A percentile compares a stretch with the other conserved stretches of the same genome.
These are phyloP conservation scores for Solanum chilense DNA, from an alignment of 257 asterid genomes.

Conservation along the genomic window DNA sequence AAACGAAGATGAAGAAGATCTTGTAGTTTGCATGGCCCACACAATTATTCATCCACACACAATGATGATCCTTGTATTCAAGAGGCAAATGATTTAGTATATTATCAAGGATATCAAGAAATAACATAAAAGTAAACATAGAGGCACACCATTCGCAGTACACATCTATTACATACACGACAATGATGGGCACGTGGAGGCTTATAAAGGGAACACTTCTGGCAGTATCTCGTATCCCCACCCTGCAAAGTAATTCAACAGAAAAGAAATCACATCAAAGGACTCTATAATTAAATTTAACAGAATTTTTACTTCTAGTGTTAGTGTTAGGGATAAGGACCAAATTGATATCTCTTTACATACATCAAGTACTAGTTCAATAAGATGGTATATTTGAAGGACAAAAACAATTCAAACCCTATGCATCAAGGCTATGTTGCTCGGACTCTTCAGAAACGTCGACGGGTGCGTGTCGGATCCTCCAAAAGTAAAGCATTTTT, in stretches of 20 bases:
- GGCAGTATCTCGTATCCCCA: conserved; percentile 86
- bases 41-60: conserved; percentile 90
- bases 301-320: neutral
- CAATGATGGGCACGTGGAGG: conserved; percentile 98
- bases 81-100: conserved; percentile 23
- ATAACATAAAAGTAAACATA: conserved; percentile 16
- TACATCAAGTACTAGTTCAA: neutral
- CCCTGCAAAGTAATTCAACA: conserved; percentile 43
- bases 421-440: neutral
- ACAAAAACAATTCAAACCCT: neutral
- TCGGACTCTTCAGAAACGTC: no score
- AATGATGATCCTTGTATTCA: conserved; percentile 84
- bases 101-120: conserved; percentile 16
- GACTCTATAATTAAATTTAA: neutral
- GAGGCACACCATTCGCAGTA: conserved; percentile 74
- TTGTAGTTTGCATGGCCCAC: conserved; percentile 93
- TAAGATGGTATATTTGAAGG: neutral
- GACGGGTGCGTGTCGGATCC: no score
- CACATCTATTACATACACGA: conserved; percentile 83
- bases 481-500: no score
- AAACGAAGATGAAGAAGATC: conserved; percentile 60
- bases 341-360: neutral
- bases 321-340: neutral
- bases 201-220: conserved; percentile 77
- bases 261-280: neutral